Conservation (phyloP, 2,329 filamentous ascomycete species). For the Venturia nashicola region DNA sequence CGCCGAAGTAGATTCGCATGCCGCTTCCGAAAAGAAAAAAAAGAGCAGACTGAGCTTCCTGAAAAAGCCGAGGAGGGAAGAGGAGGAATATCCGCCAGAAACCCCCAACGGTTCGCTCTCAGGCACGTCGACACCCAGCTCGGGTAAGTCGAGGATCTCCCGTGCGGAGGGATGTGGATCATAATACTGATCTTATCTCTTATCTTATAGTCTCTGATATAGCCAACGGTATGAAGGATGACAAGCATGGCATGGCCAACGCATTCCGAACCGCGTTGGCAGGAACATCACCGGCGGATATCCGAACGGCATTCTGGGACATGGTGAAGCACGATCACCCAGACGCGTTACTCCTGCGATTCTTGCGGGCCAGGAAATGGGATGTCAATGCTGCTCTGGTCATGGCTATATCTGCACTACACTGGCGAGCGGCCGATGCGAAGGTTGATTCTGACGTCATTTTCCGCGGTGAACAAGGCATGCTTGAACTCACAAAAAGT, state of each 20-base stretch:
- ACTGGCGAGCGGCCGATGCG: slow-evolving; percentile 75
- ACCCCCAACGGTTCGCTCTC: background rate
- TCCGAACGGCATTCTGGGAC: slow-evolving; percentile 73
- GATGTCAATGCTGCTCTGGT: slow-evolving; percentile 84
- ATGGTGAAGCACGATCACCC: slow-evolving; percentile 96
- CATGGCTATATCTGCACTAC: slow-evolving; percentile 90
- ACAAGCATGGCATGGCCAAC: slow-evolving; percentile 88
- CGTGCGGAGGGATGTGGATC: slow-evolving; percentile 18
- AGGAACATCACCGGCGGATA: slow-evolving; percentile 61
- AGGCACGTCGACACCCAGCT: slow-evolving; percentile 6
- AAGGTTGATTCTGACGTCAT: slow-evolving; percentile 81
- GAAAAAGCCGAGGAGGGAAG: slow-evolving; percentile 1
- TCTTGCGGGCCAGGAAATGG: slow-evolving; percentile 51
- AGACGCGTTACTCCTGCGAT: slow-evolving; percentile 53
- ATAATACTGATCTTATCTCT: slow-evolving; percentile 19
- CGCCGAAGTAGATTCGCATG: background rate
- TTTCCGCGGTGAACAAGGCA: slow-evolving; percentile 34
- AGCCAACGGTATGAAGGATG: slow-evolving; percentile 37
- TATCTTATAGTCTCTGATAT: slow-evolving; percentile 26
- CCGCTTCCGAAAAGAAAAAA: background rate
- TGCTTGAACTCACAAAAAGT: slow-evolving; percentile 48
- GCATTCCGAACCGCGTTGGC: slow-evolving; percentile 73
- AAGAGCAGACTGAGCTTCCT: slow-evolving; percentile 9
- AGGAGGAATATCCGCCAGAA: background rate
- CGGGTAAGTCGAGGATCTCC: slow-evolving; percentile 3